phyloP scores from a whole-genome alignment of 768 basidiomycete species.

The Trametes elegans region DNA sequence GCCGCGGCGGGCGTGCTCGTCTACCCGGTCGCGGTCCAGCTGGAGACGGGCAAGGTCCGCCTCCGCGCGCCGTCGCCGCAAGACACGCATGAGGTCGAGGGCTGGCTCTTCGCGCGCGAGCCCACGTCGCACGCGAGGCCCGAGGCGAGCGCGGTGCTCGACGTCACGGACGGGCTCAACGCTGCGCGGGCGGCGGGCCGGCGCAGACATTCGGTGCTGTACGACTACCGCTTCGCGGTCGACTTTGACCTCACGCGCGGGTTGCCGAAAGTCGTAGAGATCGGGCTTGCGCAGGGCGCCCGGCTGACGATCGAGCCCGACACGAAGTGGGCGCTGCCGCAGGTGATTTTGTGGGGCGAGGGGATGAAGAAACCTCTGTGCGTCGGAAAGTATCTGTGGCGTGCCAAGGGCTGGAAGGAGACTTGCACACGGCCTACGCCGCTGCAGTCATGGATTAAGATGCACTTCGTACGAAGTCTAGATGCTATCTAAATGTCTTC shows the following conservation, averaged over 20 bases:
- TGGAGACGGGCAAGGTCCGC: background rate
- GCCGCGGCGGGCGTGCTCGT: constrained; percentile 65
- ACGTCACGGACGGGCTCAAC: constrained; percentile 39
- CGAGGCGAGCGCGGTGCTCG: constrained; percentile 32
- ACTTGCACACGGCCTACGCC: background rate
- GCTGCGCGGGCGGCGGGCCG: constrained; percentile 15
- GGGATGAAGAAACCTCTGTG: background rate
- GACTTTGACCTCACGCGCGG: constrained; percentile 38
- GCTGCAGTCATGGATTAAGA: constrained; percentile 8
- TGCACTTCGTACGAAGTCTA: constrained; percentile 18
- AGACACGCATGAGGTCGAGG: constrained; percentile 9
- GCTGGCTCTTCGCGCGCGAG: constrained; percentile 63
- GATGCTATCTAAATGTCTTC: background rate
- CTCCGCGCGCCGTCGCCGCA: constrained; percentile 11
- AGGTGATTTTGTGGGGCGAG: constrained; percentile 32
- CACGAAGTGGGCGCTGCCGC: constrained; percentile 49
- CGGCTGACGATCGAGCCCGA: constrained; percentile 37
- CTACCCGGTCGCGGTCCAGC: constrained; percentile 47
- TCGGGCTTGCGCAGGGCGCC: constrained; percentile 25
- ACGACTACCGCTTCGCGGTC: constrained; percentile 65
- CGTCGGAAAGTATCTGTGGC: constrained; percentile 7
- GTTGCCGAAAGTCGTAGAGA: constrained; percentile 41
- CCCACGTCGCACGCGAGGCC: constrained; percentile 37
- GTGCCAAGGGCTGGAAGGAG: background rate
- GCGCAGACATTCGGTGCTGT: constrained; percentile 42